These are phyloP conservation scores for Triadica sebifera DNA, from an alignment of 345 rosid genomes.

Conservation along the genomic window DNA sequence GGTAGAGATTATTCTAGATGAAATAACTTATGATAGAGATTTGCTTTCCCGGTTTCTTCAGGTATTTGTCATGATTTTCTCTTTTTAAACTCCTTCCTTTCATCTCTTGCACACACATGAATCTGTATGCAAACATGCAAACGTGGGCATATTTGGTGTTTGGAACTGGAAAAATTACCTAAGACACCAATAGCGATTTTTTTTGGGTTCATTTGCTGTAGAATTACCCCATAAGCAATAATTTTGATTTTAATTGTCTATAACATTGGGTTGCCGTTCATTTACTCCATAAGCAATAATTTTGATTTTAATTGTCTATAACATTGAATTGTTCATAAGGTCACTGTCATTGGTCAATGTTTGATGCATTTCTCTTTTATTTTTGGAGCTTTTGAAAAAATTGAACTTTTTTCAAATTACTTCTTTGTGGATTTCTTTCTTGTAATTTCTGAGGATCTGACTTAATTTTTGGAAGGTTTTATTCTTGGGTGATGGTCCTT, in stretches of 20 bases:
- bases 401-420: too few relatives aligned
- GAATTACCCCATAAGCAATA: neutral
- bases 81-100: neutral
- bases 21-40: conserved; percentile 56
- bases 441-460: neutral
- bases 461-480: neutral
- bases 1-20: conserved; percentile 68
- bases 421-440: too few relatives aligned
- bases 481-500: neutral
- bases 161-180: neutral
- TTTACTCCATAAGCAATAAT: neutral
- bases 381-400: too few relatives aligned
- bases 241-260: neutral
- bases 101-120: neutral
- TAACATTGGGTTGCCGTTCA: neutral
- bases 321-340: neutral
- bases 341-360: too few relatives aligned
- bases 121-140: neutral
- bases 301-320: neutral
- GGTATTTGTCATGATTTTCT: conserved; percentile 29
- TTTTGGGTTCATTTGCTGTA: neutral
- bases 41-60: conserved; percentile 59
- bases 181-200: neutral
- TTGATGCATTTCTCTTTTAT: too few relatives aligned
- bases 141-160: neutral